A percentile compares a stretch with the other conserved stretches of the same genome.
Evolutionary conservation across 371 early-diverging fungal species (phyloP).

Genomic region (Fennellomyces sp.): DNA sequence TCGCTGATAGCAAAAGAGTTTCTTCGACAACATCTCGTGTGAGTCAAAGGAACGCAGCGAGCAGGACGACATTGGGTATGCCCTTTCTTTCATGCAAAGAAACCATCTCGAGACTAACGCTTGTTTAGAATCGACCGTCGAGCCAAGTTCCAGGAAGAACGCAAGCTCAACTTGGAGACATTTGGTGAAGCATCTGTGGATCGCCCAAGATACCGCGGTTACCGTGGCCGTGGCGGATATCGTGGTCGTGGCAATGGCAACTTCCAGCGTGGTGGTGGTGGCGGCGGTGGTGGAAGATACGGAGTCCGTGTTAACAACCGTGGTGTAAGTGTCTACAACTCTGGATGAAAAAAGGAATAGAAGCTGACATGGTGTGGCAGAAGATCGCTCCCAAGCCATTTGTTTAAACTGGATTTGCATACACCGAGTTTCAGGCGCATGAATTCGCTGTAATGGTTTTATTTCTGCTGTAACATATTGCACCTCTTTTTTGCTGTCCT

Average conservation of each 20-base stretch:
- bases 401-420: not conserved
- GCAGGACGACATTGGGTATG: constrained; percentile 6
- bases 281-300: constrained; percentile 20
- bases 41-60: constrained; percentile 89
- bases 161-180: constrained; percentile 90
- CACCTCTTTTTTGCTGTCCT: constrained; percentile 1
- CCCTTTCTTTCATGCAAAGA: no score
- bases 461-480: constrained; percentile 13
- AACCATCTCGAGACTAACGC: no score
- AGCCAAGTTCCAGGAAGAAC: constrained; percentile 82
- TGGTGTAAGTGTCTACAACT: constrained; percentile 11
- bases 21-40: constrained; percentile 98
- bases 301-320: constrained; percentile 25
- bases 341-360: no score
- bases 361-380: no score
- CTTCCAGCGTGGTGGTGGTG: constrained; percentile 41
- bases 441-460: constrained; percentile 1
- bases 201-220: constrained; percentile 65
- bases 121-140: constrained; percentile 64
- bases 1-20: constrained; percentile 63
- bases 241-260: constrained; percentile 55
- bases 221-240: constrained; percentile 59
- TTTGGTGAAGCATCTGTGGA: constrained; percentile 88
- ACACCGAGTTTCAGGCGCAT: not conserved
- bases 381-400: not conserved